phyloP scores from a whole-genome alignment of 208 protist species.

The Trypanosoma theileri region DNA sequence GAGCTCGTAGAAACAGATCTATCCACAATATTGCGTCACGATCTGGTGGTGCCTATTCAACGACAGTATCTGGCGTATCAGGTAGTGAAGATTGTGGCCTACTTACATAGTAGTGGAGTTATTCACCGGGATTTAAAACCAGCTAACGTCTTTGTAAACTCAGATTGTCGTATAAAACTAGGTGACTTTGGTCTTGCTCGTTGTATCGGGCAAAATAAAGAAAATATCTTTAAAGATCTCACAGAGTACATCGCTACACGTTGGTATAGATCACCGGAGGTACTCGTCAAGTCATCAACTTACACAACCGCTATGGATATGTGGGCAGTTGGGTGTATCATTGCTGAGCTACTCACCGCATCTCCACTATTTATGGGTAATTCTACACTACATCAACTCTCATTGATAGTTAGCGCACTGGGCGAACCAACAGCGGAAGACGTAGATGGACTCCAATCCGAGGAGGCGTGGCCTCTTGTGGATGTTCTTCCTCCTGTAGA shows the following conservation, averaged over 20 bases:
- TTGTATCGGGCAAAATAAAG: conserved; percentile 44
- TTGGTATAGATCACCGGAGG: conserved; percentile 98
- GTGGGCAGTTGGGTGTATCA: conserved; percentile 98
- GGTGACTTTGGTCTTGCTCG: conserved; percentile 98
- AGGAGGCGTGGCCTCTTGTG: conserved; percentile 89
- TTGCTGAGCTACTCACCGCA: conserved; percentile 93
- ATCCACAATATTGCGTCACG: conserved; percentile 93
- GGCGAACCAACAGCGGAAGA: conserved; percentile 87
- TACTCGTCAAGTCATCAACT: conserved; percentile 93
- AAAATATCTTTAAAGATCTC: conserved; percentile 58
- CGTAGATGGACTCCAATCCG: conserved; percentile 85
- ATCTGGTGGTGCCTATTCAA: conserved; percentile 94
- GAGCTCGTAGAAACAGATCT: conserved; percentile 95
- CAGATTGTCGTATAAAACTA: conserved; percentile 93
- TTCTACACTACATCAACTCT: conserved; percentile 96
- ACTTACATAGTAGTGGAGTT: conserved; percentile 87
- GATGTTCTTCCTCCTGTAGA: conserved; percentile 60
- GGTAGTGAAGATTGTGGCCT: conserved; percentile 93
- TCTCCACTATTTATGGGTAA: conserved; percentile 95
- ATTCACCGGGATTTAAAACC: conserved; percentile 95
- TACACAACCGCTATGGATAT: conserved; percentile 98
- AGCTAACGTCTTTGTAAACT: conserved; percentile 91
- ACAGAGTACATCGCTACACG: conserved; percentile 96
- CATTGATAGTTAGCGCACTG: conserved; percentile 90
- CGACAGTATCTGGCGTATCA: conserved; percentile 96